Evolutionary conservation across 140 eudicot genomes (phyloP).

Genomic region (Anethum foeniculum): DNA sequence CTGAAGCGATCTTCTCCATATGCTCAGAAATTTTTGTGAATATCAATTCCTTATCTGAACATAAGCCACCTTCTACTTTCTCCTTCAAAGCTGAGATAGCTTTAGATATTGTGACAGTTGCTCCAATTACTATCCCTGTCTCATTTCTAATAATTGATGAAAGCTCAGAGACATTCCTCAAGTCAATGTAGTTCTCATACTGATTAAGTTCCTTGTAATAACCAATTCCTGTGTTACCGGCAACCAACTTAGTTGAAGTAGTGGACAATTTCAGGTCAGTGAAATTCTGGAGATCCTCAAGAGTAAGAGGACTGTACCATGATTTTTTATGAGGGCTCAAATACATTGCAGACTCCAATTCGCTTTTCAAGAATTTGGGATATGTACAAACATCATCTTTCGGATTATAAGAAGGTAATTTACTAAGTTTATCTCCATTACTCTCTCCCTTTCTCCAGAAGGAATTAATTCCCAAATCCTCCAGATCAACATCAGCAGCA

Average conservation of each 20-base stretch:
- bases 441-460: conserved; percentile 59
- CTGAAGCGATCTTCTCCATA: conserved; percentile 75
- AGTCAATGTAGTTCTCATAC: conserved; percentile 18
- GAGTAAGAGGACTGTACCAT: conserved; percentile 59
- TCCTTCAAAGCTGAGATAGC: conserved; percentile 52
- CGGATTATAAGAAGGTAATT: conserved; percentile 49
- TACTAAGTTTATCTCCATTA: conserved; percentile 35
- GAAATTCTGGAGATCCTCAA: conserved; percentile 47
- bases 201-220: conserved; percentile 57
- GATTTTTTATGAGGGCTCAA: conserved; percentile 34
- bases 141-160: conserved; percentile 34
- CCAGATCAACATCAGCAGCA: conserved; percentile 80
- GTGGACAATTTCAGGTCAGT: conserved; percentile 26
- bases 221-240: conserved; percentile 72
- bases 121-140: conserved; percentile 59
- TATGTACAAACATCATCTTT: conserved; percentile 36
- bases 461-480: conserved; percentile 75
- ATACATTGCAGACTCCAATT: conserved; percentile 19
- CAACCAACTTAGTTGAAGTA: conserved; percentile 44
- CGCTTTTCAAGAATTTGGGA: conserved; percentile 52
- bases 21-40: conserved; percentile 56
- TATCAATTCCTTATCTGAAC: conserved; percentile 18
- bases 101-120: conserved; percentile 68
- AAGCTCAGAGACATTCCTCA: conserved; percentile 68
- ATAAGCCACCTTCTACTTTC: conserved; percentile 13